These are phyloP conservation scores for Parascedosporium putredinis DNA, from an alignment of 2,329 filamentous ascomycete species.

Conservation along the genomic window DNA sequence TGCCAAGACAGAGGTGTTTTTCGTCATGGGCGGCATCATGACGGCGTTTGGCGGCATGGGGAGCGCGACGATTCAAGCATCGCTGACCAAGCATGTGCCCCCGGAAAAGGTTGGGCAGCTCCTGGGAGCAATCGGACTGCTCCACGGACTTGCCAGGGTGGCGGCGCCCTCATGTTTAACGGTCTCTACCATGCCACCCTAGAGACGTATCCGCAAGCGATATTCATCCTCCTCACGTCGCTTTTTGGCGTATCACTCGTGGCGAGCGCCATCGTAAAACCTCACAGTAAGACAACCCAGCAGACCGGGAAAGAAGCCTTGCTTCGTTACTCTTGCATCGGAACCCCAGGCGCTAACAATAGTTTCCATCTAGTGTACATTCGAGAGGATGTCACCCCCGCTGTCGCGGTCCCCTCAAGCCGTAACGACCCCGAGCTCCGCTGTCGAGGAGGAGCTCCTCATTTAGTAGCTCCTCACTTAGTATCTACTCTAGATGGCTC, in stretches of 20 bases:
- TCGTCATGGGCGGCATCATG: conserved; percentile 61
- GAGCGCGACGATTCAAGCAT: conserved; percentile 71
- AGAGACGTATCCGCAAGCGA: conserved; percentile 63
- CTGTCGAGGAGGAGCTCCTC: conserved; percentile 8
- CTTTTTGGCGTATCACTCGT: conserved; percentile 58
- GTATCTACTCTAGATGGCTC: no score
- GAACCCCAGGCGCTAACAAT: background rate
- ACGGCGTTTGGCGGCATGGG: conserved; percentile 76
- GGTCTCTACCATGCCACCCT: conserved; percentile 78
- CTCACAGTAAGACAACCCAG: conserved; percentile 55
- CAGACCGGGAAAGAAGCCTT: no score
- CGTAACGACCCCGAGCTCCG: background rate
- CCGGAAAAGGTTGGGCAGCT: conserved; percentile 72
- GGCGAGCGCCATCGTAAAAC: conserved; percentile 59
- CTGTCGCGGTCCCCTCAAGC: background rate
- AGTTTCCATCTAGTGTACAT: background rate
- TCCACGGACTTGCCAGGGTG: conserved; percentile 74
- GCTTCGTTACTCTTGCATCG: no score
- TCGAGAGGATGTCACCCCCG: background rate
- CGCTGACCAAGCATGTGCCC: conserved; percentile 85
- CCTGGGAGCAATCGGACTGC: conserved; percentile 75
- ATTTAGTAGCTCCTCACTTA: no score
- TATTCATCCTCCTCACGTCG: conserved; percentile 64
- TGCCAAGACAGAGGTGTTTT: conserved; percentile 53
- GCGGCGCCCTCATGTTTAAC: conserved; percentile 77